A percentile compares a stretch with the other conserved stretches of the same genome.
Conservation (phyloP, 2,329 filamentous ascomycete genomes). For the Colletotrichum noveboracense region DNA sequence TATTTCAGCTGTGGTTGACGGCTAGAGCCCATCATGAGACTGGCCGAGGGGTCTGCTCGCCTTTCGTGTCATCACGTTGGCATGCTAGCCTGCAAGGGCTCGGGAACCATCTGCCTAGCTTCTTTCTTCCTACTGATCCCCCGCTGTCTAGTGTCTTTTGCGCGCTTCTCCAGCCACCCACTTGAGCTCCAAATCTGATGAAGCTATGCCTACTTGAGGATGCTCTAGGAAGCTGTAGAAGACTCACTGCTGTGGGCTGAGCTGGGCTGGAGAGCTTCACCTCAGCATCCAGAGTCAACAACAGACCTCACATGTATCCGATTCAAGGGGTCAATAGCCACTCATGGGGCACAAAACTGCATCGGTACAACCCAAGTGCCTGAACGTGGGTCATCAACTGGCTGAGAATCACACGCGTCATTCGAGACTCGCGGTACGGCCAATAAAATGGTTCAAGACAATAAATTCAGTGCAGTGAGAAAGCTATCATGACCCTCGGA, state of each 20-base stretch:
- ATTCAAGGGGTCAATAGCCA: background rate
- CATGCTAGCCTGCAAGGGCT: background rate
- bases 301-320: background rate
- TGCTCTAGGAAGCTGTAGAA: background rate
- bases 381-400: background rate
- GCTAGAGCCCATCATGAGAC: background rate
- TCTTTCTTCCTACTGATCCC: background rate
- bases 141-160: background rate
- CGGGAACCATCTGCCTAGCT: background rate
- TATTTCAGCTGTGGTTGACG: background rate
- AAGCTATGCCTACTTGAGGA: background rate
- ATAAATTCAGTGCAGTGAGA: conserved; percentile 15
- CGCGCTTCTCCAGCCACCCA: background rate
- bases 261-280: background rate
- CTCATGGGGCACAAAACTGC: background rate
- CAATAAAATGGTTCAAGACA: background rate
- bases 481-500: conserved; percentile 16
- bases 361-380: background rate
- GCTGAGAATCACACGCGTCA: background rate
- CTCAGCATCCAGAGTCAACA: background rate
- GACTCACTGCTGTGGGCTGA: background rate
- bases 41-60: background rate
- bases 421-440: background rate
- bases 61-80: background rate
- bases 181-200: background rate